Evolutionary conservation across 2,329 filamentous ascomycete species (phyloP), one percentile per base, ranked within the genome.

Genomic region (Aspergillus ibericus): DNA sequence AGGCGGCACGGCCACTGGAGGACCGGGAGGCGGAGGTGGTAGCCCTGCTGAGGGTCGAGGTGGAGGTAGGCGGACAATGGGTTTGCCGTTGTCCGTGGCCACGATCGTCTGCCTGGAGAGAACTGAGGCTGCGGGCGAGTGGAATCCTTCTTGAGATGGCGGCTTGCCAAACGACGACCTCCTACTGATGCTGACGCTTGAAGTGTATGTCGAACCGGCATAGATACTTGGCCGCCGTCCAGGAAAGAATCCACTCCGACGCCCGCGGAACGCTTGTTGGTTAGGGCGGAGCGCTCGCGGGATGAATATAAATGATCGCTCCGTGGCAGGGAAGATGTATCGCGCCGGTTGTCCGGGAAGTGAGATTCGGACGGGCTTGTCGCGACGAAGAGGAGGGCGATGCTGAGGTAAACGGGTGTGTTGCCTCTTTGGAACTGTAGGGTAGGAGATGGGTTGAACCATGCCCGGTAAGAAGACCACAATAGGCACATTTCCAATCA

Each of bases 231-330:
- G 86, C 71, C 91, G 89, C 63, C 89, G 72, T 54, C 92, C 90
- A 66, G 81, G 82, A 69, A 93, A 96, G 38, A 91, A 74, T 8
- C 75, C 72, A 36, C 91, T 87, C 70, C 91, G 89, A 56, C 90
- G 83, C 53, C 83, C 83, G 56, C 85, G 82, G 65, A 88, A 85
- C 29, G 87, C 85, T 78, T 96, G 91, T 73, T 96, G 92, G 72
- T 96, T 97, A 13, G 95, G 95, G 66, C 95, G 87, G 79, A 97
- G 84, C 10, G 93, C 93, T 65, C 95, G 85, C 12, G 95, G 95
- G 60, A 99, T 99, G 77, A 99, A 99, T 68, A 97, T 96, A 75
- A 99, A 99, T 0, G 95, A 98, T 64, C 95, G 84, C 68, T 97
- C 93, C 48, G 85, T 82, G 2, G 92, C 90, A 5, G 95, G 95